Evolutionary conservation across 2,329 filamentous ascomycete genomes (phyloP), one percentile per base, ranked within the genome.

Genomic region (Graphilbum fragrans): DNA sequence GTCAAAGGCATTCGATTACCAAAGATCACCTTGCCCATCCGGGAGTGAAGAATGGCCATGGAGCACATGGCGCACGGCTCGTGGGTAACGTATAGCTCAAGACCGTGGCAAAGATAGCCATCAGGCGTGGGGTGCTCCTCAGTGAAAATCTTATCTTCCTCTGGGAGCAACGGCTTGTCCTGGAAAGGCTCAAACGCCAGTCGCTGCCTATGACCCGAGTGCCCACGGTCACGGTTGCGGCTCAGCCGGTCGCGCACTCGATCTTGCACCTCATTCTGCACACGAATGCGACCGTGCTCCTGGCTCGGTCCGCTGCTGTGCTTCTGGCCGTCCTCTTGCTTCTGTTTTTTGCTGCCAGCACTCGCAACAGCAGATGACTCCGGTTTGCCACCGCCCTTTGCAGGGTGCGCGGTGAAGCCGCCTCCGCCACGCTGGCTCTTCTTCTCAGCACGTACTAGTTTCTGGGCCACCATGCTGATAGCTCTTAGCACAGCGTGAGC

Each of bases 41-140:
- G 77, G 9, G 90, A 95, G 57, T 96, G 88, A 19, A 96, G 70
- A 51, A 96, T 82, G 2, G 86, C 92, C 92, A 96, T 96, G 29
- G 84, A 86, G 62, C 92, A 98, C 75, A 94, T 93, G 45, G 94
- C 75, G 57, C 92, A 98, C 5, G 92, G 92, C 62, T 98, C 92
- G 55, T 96, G 88, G 2, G 88, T 94, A 46, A 93, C 70, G 63
- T 95, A 96, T 43, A 98, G 74, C 60, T 96, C 90, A 23, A 98
- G 72, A 41, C 86, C 85, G 50, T 94, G 86, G 62, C 90, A 96
- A 18, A 98, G 77, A 58, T 98, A 98, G 41, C 90, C 90, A 50
- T 86, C 84, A 25, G 75, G 72, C 49, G 69, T 74, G 33, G 72
- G 74, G 53, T 80, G 82, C 52, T 80, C 77, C 52, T 74, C 64